Conservation (phyloP, 1,284 basidiomycete genomes). For the Fereydounia khargensis region DNA sequence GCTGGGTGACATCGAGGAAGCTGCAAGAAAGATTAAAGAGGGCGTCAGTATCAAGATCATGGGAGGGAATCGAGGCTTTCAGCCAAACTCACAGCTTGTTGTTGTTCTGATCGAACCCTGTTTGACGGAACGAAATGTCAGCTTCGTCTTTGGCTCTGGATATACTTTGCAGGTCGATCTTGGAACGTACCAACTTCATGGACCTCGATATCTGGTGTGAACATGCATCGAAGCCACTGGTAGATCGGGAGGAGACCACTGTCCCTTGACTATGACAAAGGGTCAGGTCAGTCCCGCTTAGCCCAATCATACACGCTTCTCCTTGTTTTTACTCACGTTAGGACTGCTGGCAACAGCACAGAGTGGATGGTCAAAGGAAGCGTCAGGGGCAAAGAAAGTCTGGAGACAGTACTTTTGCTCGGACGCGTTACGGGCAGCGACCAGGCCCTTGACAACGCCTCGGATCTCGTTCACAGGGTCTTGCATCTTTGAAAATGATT, state of each 20-base stretch:
- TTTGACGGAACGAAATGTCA: background rate
- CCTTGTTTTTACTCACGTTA: conserved; percentile 36
- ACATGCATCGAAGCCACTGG: conserved; percentile 51
- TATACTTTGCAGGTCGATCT: background rate
- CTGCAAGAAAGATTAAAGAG: conserved; percentile 4
- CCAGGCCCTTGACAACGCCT: conserved; percentile 48
- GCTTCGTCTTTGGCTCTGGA: background rate
- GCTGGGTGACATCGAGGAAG: conserved; percentile 49
- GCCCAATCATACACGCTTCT: no score
- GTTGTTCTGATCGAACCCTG: conserved; percentile 30
- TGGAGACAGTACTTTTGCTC: conserved; percentile 45
- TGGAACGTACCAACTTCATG: conserved; percentile 37
- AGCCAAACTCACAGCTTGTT: conserved; percentile 29
- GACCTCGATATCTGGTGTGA: conserved; percentile 40
- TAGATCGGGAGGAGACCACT: conserved; percentile 50
- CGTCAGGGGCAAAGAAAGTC: conserved; percentile 46
- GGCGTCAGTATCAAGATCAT: background rate
- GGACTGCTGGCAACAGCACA: conserved; percentile 40
- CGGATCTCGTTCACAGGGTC: conserved; percentile 45
- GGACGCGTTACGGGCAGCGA: conserved; percentile 43
- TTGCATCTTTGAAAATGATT: conserved; percentile 35
- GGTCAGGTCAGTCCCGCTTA: no score
- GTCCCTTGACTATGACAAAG: conserved; percentile 35
- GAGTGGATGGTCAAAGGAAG: conserved; percentile 53
- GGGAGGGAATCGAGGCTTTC: background rate